Percentiles rank a stretch among this genome's conserved stretches.
Conservation (phyloP, 176 grass and related monocot species). For the Rhynchospora pubera region DNA sequence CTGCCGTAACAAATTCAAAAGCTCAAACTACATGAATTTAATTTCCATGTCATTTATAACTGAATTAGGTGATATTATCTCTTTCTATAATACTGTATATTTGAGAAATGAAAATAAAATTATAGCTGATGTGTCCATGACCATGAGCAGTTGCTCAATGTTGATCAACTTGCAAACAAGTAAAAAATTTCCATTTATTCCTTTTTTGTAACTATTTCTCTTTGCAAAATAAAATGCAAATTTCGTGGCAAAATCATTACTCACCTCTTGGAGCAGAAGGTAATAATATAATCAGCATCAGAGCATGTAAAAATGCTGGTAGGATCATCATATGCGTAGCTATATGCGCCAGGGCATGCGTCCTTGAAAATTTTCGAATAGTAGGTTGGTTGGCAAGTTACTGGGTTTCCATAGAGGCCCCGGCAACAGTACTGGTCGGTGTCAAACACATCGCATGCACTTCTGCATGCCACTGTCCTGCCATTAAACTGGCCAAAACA, state of each 20-base stretch:
- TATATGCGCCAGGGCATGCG: conserved; percentile 60
- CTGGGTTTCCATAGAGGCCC: conserved; percentile 33
- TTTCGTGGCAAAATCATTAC: not conserved
- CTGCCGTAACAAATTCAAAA: not conserved
- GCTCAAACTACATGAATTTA: not conserved
- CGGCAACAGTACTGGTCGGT: conserved; percentile 86
- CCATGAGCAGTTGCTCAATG: not conserved
- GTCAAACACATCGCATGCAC: conserved; percentile 81
- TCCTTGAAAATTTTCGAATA: conserved; percentile 82
- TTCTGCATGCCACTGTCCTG: conserved; percentile 64
- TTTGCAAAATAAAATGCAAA: not conserved
- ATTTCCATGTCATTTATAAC: not conserved
- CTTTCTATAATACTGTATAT: not conserved
- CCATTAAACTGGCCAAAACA: not conserved
- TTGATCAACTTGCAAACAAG: not conserved
- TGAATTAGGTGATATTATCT: not conserved
- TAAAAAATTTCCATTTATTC: not conserved
- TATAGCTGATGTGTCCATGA: not conserved
- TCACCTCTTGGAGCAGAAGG: conserved; percentile 68
- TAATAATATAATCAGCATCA: conserved; percentile 49
- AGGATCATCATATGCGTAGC: conserved; percentile 90
- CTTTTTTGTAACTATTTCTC: not conserved
- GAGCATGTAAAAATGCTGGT: conserved; percentile 64
- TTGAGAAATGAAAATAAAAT: not conserved
- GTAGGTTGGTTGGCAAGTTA: conserved; percentile 55